Evolutionary conservation across 2,329 filamentous ascomycete genomes (phyloP), one percentile per base, ranked within the genome.

Genomic region (Phialemonium atrogriseum): DNA sequence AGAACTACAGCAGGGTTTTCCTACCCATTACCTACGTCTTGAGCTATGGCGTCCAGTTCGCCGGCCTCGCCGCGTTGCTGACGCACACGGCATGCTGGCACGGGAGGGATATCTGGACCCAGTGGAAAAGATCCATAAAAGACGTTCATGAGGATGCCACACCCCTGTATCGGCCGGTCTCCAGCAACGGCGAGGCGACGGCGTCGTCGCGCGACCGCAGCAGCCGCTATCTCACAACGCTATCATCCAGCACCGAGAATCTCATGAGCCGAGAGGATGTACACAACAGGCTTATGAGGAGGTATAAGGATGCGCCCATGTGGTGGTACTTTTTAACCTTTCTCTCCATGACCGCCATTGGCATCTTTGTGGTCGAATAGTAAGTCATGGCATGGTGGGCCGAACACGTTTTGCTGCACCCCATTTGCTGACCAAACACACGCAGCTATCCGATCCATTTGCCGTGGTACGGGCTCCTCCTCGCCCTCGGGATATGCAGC

Each of bases 21-120:
- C 60, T 93, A 7, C 84, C 86, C 2, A 86, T 91, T 38, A 91
- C 86, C 0, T 94, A 91, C 49, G 83, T 88, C 13, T 66, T 93
- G 24, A 88, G 84, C 49, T 94, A 93, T 44, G 85, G 80, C 3
- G 71, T 93, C 15, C 85, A 91, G 47, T 93, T 94, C 51, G 86
- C 86, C 10, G 83, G 81, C 2, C 64, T 94, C 13, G 80, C 84
- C 15, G 81, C 84, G 2, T 64, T 93, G 10, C 60, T 94, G 12
- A 85, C 84, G 1, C 85, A 93, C 50, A 93, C 85, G 1, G 64
- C 73, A 14, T 84, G 85, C 49, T 91, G 85, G 84, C 84, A 93
- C 47, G 85, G 86, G 10, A 74, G 71, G 43, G 85, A 91, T 49
- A 89, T 93, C 13, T 80, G 74, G 75, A 73, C 65, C 24, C 84